Evolutionary conservation across 2,329 filamentous ascomycete species (phyloP).

Genomic region (Cordyceps pruinosa): DNA sequence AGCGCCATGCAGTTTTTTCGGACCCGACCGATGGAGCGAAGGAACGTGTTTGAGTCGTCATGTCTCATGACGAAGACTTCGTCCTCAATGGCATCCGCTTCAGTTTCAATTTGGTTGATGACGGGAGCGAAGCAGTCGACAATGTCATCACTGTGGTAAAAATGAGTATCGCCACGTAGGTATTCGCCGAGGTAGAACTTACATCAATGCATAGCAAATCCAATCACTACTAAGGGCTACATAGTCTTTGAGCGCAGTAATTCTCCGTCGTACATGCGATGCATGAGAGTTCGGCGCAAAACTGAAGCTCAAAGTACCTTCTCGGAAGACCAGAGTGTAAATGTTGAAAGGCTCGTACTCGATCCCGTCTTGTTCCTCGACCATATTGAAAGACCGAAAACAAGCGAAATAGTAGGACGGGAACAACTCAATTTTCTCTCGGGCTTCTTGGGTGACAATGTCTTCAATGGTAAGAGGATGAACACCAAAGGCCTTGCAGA

Average conservation of each 20-base stretch:
- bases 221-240: slow-evolving; percentile 92
- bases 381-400: slow-evolving; percentile 83
- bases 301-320: slow-evolving; percentile 91
- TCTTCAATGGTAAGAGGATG: slow-evolving; percentile 95
- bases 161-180: slow-evolving; percentile 16
- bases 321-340: slow-evolving; percentile 93
- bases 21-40: slow-evolving; percentile 80
- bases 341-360: slow-evolving; percentile 94
- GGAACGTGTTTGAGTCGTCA: slow-evolving; percentile 80
- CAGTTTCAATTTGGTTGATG: slow-evolving; percentile 77
- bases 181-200: slow-evolving; percentile 29
- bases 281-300: slow-evolving; percentile 85
- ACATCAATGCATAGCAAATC: slow-evolving; percentile 98
- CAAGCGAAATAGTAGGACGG: slow-evolving; percentile 97
- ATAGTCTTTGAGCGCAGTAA: slow-evolving; percentile 88
- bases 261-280: slow-evolving; percentile 81
- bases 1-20: slow-evolving; percentile 93
- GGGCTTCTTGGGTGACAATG: slow-evolving; percentile 88
- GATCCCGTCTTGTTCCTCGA: slow-evolving; percentile 68
- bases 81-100: slow-evolving; percentile 91
- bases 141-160: slow-evolving; percentile 69
- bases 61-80: slow-evolving; percentile 87
- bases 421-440: slow-evolving; percentile 97
- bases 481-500: slow-evolving; percentile 91
- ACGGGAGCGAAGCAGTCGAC: slow-evolving; percentile 91